These are phyloP conservation scores for Emiliania huxleyi DNA, from an alignment of 78 protist species.

Conservation along the genomic window DNA sequence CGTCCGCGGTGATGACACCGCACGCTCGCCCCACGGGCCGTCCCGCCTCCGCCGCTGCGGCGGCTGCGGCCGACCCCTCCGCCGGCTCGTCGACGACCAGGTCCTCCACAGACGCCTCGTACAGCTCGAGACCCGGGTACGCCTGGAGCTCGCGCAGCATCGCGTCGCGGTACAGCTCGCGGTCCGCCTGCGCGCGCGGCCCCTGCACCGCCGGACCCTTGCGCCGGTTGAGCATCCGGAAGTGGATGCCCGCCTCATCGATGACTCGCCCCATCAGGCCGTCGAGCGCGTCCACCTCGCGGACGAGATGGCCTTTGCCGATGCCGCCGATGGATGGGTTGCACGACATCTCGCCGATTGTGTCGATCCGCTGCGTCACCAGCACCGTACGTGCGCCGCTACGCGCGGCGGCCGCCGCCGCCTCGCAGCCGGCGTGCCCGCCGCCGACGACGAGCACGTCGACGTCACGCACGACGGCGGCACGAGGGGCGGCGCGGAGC, in stretches of 20 bases:
- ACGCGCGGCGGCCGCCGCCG: conserved; percentile 87
- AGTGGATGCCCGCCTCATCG: conserved; percentile 42
- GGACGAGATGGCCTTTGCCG: conserved; percentile 90
- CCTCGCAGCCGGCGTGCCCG: conserved; percentile 96
- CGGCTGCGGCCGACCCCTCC: not conserved
- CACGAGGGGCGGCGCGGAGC: not conserved
- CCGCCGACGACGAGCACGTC: conserved; percentile 83
- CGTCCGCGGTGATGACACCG: conserved; percentile 13
- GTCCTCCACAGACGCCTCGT: conserved; percentile 78
- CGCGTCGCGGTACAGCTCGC: conserved; percentile 70
- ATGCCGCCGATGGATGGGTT: conserved; percentile 96
- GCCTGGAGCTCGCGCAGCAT: conserved; percentile 33
- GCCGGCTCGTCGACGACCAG: conserved; percentile 26
- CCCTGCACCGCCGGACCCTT: conserved; percentile 90
- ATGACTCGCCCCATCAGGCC: conserved; percentile 67
- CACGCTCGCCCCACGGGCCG: not conserved
- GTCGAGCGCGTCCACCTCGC: conserved; percentile 92
- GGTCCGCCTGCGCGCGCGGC: conserved; percentile 72
- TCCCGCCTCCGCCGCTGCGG: not conserved
- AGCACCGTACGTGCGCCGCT: conserved; percentile 66
- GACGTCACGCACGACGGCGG: not conserved
- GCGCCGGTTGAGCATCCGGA: conserved; percentile 66
- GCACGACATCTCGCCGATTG: conserved; percentile 87
- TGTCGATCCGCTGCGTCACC: conserved; percentile 26
- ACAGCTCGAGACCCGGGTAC: conserved; percentile 48